Evolutionary conservation across 1,139 yeast genomes (phyloP).

Genomic region (Blastobotrys ciferrii): DNA sequence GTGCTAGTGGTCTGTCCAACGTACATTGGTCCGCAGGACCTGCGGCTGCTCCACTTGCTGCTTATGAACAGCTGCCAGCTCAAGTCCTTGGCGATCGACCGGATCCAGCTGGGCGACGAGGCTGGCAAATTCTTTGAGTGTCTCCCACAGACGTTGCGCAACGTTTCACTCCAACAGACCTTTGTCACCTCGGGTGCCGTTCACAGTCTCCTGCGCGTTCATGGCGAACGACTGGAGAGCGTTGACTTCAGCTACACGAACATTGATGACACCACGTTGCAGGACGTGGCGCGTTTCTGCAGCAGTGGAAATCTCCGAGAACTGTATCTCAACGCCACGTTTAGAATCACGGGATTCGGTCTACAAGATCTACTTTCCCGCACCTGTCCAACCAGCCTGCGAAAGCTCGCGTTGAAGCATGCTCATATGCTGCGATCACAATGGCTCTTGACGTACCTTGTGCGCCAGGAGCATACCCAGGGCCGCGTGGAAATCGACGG

Average conservation of each 20-base stretch:
- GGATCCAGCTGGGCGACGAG: slow-evolving; percentile 13
- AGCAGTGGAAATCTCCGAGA: slow-evolving; percentile 9
- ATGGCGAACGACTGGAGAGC: slow-evolving; percentile 10
- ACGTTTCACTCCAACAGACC: slow-evolving; percentile 19
- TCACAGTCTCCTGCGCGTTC: slow-evolving; percentile 8
- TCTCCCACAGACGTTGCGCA: slow-evolving; percentile 12
- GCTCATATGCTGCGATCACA: slow-evolving; percentile 18
- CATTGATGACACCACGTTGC: slow-evolving; percentile 16
- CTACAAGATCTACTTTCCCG: slow-evolving; percentile 15
- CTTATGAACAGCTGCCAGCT: slow-evolving; percentile 7
- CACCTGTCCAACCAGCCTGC: slow-evolving; percentile 15
- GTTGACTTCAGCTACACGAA: slow-evolving; percentile 20
- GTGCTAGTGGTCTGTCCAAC: slow-evolving; percentile 12
- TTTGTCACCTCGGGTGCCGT: slow-evolving; percentile 13
- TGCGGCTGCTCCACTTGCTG: slow-evolving; percentile 10
- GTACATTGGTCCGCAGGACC: slow-evolving; percentile 11
- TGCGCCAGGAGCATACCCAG: slow-evolving; percentile 12
- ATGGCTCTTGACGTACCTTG: slow-evolving; percentile 21
- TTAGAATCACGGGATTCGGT: slow-evolving; percentile 15
- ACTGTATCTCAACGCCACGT: slow-evolving; percentile 18
- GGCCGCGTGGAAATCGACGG: slow-evolving; percentile 4
- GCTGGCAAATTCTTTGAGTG: slow-evolving; percentile 13
- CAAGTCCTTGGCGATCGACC: slow-evolving; percentile 10
- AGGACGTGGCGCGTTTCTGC: slow-evolving; percentile 11
- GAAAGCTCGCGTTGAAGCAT: slow-evolving; percentile 15